Evolutionary conservation across 345 rosid genomes (phyloP), one percentile per base, ranked within the genome.

Genomic region (Turritis glabra): DNA sequence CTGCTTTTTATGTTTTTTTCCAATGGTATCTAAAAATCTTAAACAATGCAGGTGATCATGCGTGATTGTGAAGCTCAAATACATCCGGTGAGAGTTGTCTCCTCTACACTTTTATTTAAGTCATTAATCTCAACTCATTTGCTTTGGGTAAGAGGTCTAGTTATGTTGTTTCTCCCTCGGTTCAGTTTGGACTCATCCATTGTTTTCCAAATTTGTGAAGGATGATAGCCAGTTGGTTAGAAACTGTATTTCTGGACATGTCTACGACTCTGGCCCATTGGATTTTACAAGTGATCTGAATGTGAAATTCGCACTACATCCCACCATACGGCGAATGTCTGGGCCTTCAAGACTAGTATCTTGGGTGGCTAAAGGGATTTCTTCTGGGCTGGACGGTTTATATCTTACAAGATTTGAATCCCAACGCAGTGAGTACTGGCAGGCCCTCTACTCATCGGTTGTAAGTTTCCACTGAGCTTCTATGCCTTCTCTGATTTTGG

Each of bases 361-460:
- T 53, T 90, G 87, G 99, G 41, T 89, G 67, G 90, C 90, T 2
- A 95, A 85, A 82, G 92, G 93, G 27, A 69, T 95, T 70, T 71
- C 90, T 62, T 89, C 93, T 33, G 86, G 92, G 70, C 85, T 95
- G 17, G 97, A 89, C 75, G 85, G 97, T 76, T 75, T 95, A 66
- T 88, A 85, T 80, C 87, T 95, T 65, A 95, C 97, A 13, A 87
- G 89, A 66, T 92, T 92, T 72, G 97, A 89, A 35, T 80, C 84
- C 47, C 97, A 92, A 80, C 97, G 93, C 23, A 80, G 83, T 47
- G 97, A 90, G 82, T 95, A 92, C 77, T 92, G 99, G 99, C 89
- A 83, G 72, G 81, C 84, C 26, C 83, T 92, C 50, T 85, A 85
- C 81, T 84, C 92, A 51, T 92, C 99, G 2, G 85, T 82, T 66